Conservation (phyloP, 345 rosid species). For the Eucalyptus leucophloia region DNA sequence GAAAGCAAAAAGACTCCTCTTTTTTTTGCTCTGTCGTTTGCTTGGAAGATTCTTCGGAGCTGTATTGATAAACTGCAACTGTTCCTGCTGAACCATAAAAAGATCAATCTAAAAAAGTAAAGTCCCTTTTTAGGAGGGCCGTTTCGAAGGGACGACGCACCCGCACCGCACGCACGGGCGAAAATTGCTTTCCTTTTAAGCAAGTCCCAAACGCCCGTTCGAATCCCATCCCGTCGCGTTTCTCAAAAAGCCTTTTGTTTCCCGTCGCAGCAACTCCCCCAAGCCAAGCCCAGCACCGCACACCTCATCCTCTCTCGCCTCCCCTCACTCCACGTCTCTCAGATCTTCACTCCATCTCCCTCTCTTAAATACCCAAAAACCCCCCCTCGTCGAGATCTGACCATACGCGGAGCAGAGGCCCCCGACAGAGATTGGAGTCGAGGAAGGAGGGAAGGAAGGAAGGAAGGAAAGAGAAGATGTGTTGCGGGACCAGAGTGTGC, state of each 20-base stretch:
- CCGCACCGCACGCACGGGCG: not conserved
- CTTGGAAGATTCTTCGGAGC: not conserved
- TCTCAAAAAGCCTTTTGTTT: not conserved
- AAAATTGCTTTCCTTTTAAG: not conserved
- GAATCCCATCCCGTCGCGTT: not conserved
- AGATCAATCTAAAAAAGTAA: not conserved
- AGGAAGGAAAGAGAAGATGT: slow-evolving; percentile 19
- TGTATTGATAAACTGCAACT: not conserved
- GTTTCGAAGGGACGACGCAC: not conserved
- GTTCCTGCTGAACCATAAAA: not conserved
- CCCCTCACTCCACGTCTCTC: not conserved
- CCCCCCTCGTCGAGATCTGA: not conserved
- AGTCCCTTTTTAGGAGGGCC: not conserved
- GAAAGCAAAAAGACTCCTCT: not conserved
- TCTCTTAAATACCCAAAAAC: not conserved
- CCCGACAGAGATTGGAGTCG: not conserved
- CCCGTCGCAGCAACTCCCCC: not conserved
- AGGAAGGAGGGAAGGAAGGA: not conserved
- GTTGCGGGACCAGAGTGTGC: slow-evolving; percentile 54
- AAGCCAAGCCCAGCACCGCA: not conserved
- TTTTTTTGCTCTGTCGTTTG: not conserved
- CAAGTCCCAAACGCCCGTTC: not conserved
- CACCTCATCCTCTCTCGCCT: not conserved
- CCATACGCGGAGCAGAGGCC: not conserved
- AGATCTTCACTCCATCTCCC: not conserved